Evolutionary conservation across 495 filamentous ascomycete species (phyloP).

Genomic region (Penicillium daleae): DNA sequence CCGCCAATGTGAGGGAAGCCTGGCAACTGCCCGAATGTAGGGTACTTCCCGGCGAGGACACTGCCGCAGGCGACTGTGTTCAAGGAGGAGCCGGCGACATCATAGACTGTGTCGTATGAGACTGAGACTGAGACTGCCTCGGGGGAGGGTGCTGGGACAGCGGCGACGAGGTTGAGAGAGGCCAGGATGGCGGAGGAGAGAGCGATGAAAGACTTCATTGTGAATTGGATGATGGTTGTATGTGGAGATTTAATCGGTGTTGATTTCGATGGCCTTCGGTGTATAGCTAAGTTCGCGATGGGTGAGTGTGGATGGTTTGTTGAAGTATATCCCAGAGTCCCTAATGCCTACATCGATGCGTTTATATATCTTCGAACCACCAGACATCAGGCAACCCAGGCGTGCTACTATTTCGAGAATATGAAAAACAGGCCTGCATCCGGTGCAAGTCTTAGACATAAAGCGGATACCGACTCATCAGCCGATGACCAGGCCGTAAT

Average conservation of each 20-base stretch:
- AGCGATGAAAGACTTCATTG: constrained; percentile 30
- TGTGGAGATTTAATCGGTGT: neutral
- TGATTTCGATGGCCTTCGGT: neutral
- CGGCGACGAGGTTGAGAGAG: constrained; percentile 20
- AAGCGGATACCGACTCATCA: constrained; percentile 9
- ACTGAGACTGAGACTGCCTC: constrained; percentile 30
- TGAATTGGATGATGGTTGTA: neutral
- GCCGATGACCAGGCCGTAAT: neutral
- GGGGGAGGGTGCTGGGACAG: constrained; percentile 14
- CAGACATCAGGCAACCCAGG: constrained; percentile 6
- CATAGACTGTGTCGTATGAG: constrained; percentile 44
- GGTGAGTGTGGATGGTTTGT: neutral
- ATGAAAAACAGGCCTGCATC: constrained; percentile 8
- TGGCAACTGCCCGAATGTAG: constrained; percentile 61
- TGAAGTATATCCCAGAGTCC: neutral
- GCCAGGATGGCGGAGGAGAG: constrained; percentile 28
- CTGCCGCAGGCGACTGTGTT: constrained; percentile 57
- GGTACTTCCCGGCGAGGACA: constrained; percentile 40
- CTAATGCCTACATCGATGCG: neutral
- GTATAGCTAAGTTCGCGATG: neutral
- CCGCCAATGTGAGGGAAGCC: constrained; percentile 67
- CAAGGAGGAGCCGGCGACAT: constrained; percentile 50
- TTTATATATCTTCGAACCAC: constrained; percentile 24
- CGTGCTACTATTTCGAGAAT: constrained; percentile 13
- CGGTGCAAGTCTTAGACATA: constrained; percentile 30